Percentiles rank a stretch among this genome's conserved stretches.
Evolutionary conservation across 2,329 filamentous ascomycete species (phyloP).

Genomic region (Trichoderma hamatum): DNA sequence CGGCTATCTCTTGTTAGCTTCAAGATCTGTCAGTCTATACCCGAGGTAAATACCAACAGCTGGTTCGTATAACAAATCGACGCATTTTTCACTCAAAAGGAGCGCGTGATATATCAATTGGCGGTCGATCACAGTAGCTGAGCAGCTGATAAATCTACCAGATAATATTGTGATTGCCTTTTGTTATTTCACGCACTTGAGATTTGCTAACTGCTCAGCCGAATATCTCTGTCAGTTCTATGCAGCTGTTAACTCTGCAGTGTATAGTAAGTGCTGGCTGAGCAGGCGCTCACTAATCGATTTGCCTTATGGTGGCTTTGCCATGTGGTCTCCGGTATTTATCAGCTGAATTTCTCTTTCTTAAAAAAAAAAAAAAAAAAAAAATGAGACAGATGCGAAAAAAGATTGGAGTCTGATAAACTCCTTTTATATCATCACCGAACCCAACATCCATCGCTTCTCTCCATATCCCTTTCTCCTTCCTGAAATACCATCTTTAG

Average conservation of each 20-base stretch:
- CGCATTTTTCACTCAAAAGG: constrained; percentile 54
- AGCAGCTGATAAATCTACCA: not conserved
- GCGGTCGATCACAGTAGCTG: not conserved
- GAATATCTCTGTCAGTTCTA: not conserved
- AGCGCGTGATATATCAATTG: not conserved
- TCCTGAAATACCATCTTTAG: not conserved
- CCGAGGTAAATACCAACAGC: not conserved
- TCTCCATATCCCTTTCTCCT: not conserved
- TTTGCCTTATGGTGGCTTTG: not conserved
- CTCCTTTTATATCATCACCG: not conserved
- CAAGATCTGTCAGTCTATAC: not conserved
- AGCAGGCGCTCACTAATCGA: not conserved
- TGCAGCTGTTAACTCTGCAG: not conserved
- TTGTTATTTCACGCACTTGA: not conserved
- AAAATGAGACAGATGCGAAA: too few species aligned
- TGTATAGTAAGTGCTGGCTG: not conserved
- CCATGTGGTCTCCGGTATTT: not conserved
- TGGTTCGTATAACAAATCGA: too few species aligned
- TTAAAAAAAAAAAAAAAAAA: not conserved
- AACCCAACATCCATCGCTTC: not conserved
- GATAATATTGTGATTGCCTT: not conserved
- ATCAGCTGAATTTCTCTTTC: not conserved
- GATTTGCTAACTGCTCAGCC: not conserved
- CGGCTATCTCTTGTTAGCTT: not conserved
- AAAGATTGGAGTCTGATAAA: not conserved